Evolutionary conservation across 352 stramenopile genomes (phyloP), one percentile per base, ranked within the genome.

Genomic region (Aphanomyces invadans): DNA sequence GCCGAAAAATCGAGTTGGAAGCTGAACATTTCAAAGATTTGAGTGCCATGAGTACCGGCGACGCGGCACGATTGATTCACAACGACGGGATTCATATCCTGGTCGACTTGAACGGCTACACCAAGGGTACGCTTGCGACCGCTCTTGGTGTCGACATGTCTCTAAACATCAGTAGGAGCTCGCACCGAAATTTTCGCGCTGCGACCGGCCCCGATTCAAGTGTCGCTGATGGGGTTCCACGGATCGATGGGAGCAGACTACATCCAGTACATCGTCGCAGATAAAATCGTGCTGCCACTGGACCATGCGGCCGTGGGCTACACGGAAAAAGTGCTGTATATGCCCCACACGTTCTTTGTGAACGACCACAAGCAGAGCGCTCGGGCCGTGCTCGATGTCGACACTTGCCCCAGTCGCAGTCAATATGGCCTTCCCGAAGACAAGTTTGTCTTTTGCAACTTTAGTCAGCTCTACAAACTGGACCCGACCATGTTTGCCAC

Each of bases 391-490:
- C 69, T 97, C 36, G 85, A 97, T 56, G 72, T 76, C 21, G 71
- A 79, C 9, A 89, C 82, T 53, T 90, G 83, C 21, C 86, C 86
- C 1, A 90, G 81, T 38, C 84, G 92, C 57, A 70, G 73, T 4
- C 75, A 92, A 60, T 97, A 97, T 54, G 92, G 89, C 33, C 79
- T 98, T 0, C 83, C 88, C 0, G 90, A 97, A 31, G 88, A 97
- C 74, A 80, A 78, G 59, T 97, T 98, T 72, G 92, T 98, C 29
- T 97, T 97, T 70, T 96, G 89, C 69, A 97, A 96, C 69, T 98
- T 98, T 65, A 97, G 97, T 56, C 86, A 97, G 67, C 73, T 97
- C 12, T 96, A 97, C 87, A 98, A 98, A 77, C 96, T 98, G 29
- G 90, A 97, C 51, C 94, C 92, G 5, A 66, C 74, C 11, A 92